Evolutionary conservation across 1,139 yeast species (phyloP), one percentile per base, ranked within the genome.

Genomic region (Lodderomyces margitis): DNA sequence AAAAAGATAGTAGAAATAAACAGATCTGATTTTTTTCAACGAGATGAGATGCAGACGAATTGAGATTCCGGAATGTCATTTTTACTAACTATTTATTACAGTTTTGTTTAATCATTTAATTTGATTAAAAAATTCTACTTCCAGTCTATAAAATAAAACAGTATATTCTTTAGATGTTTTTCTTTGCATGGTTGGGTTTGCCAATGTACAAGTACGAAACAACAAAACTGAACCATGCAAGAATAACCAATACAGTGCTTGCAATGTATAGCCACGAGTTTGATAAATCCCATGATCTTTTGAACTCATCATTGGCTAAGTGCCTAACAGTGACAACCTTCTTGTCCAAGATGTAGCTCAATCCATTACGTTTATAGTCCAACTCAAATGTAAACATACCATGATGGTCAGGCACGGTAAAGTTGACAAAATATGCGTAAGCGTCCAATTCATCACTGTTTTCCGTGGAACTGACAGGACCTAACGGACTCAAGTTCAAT

Each of bases 231-330:
- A 87, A 57, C 95, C 96, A 94, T 1, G 84, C 84, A 34, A 68
- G 54, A 31, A 85, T 80, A 19, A 92, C 96, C 37, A 82, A 69
- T 5, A 63, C 66, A 16, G 91, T 83, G 43, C 92, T 76, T 19
- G 85, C 74, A 48, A 92, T 65, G 59, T 92, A 94, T 42, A 91
- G 87, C 95, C 96, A 89, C 2, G 98, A 79, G 65, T 91, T 89
- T 38, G 95, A 74, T 59, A 94, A 89, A 47, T 87, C 87, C 94
- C 95, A 92, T 33, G 95, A 83, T 64, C 98, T 80, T 51, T 85
- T 84, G 71, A 83, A 94, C 67, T 94, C 98, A 61, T 92, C 96
- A 61, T 91, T 92, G 47, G 98, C 97, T 57, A 87, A 77, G 63
- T 94, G 98, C 62, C 98, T 82, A 38, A 94, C 83, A 2, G 98